Evolutionary conservation across 2,329 filamentous ascomycete species (phyloP), one percentile per base, ranked within the genome.

Genomic region (Colletotrichum camelliae): DNA sequence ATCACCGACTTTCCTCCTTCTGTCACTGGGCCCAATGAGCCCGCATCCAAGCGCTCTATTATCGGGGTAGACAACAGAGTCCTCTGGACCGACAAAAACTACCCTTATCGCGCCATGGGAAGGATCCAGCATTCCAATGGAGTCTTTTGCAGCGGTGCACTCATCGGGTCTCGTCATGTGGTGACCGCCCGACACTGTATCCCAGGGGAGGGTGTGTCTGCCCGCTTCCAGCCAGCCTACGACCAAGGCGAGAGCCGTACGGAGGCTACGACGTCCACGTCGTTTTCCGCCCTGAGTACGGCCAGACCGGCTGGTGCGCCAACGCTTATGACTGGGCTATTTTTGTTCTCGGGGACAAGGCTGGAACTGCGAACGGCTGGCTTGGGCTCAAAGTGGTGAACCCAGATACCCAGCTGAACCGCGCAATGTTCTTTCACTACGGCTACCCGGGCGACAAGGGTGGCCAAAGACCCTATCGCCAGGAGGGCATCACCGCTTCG

Each of bases 81-180:
- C 4, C 61, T 72, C 7, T 75, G 68, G 68, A 65, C 68, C 9
- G 72, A 75, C 57, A 43, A 43, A n/a, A 64, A 73, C 31, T 75
- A 66, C 39, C 73, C 73, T 10, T 75, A 75, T 57, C 57, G 69
- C 8, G 73, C 73, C 43, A 75, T 75, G 69, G 80, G 81, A 2
- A 76, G 77, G 21, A 74, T 81, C 31, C 39, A 73, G 13, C 79
- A 79, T 70, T 77, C 71, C 39, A 77, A 75, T 39, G 80, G 80
- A 5, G 71, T 78, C 29, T 77, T 74, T 60, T 82, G 81, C 76
- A 80, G 79, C 3, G 81, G 79, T n/a, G 79, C 80, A 7, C 74
- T 82, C 21, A 77, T 82, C 60, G 81, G 81, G 5, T 79, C 81
- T 18, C 81, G 81, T n/a, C 81, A 82, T 60, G 79, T 82, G 2